Evolutionary conservation across 2,329 filamentous ascomycete genomes (phyloP).

Genomic region (Nemania sp.): DNA sequence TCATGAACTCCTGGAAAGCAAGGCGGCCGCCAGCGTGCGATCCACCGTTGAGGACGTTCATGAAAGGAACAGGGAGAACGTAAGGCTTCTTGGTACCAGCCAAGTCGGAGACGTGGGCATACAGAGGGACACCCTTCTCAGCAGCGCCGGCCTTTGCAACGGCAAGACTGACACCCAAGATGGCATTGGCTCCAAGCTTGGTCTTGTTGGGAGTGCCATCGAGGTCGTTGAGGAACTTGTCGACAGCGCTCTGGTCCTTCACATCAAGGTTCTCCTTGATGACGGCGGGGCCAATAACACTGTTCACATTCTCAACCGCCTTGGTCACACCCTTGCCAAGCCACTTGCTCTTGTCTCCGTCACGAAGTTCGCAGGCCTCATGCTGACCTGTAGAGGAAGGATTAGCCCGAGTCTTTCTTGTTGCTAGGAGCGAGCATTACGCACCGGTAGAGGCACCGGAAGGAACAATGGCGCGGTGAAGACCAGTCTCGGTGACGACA

Average conservation of each 20-base stretch:
- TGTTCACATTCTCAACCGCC: constrained; percentile 86
- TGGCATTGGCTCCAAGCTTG: constrained; percentile 86
- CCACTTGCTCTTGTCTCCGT: constrained; percentile 87
- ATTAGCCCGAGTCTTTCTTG: constrained; percentile 27
- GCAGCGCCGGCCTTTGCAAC: constrained; percentile 87
- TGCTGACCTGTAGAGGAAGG: constrained; percentile 67
- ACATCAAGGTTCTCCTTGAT: constrained; percentile 83
- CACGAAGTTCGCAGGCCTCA: constrained; percentile 88
- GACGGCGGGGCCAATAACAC: constrained; percentile 75
- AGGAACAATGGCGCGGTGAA: constrained; percentile 96
- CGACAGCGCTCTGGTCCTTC: constrained; percentile 83
- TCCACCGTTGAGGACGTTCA: constrained; percentile 90
- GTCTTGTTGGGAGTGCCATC: constrained; percentile 86
- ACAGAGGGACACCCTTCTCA: constrained; percentile 85
- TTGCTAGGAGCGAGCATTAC: constrained; percentile 42
- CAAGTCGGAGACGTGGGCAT: constrained; percentile 84
- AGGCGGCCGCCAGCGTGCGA: constrained; percentile 97
- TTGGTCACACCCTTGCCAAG: constrained; percentile 84
- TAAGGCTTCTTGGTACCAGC: constrained; percentile 91
- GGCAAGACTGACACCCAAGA: constrained; percentile 81
- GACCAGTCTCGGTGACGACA: constrained; percentile 91
- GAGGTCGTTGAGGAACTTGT: constrained; percentile 82
- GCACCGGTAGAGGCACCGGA: constrained; percentile 93
- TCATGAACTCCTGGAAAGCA: constrained; percentile 97
- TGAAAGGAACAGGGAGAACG: constrained; percentile 87